Base-by-base conservation (phyloP, 257 asterid species). In the Solanum bukasovii region DNA sequence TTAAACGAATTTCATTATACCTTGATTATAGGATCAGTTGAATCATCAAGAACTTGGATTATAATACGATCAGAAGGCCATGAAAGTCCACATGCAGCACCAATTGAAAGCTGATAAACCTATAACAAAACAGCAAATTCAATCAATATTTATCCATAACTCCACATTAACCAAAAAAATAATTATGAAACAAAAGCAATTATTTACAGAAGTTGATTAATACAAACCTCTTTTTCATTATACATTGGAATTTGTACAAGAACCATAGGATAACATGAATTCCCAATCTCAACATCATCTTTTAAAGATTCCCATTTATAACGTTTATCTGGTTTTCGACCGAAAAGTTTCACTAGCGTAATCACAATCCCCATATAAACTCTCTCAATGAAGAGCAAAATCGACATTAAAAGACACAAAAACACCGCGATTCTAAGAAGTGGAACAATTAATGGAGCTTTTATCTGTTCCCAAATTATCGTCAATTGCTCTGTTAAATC, bases 31-130 rank as follows among this genome's bases (percentile, higher is more conserved):
- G 90, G 90, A 88, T 95, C 97, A 33, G 96, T 95, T 12, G 98
- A 95, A 92, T 95, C 98, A 87, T 95, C 98, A 87, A 95, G 90
- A 13, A 94, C 98, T 90, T 95, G 97, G 63, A 95, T 88, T 40
- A 94, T 91, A 33, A 94, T 79, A 88, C 95, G 93, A 87, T 95
- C 95, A 29, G 92, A 65, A 21, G 98, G 98, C 98, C 98, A 95
- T 13, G 98, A 93, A 13, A 95, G 95, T 67, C 90, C 92, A 90
- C 97, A 95, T 40, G 96, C 96, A 88, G 98, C 98, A 11, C 97
- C 96, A 92, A 94, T 94, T 38, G 98, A 95, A 68, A 93, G 91
- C 90, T 94, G 93, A 91, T 95, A 95, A 84, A 95, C 98, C 98
- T 37, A 21, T 20, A 40, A 56, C 25, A 56, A 52, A 52, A 52